These are phyloP conservation scores for Gloeopeniophorella convolvens DNA, from an alignment of 768 basidiomycete genomes.

Conservation along the genomic window DNA sequence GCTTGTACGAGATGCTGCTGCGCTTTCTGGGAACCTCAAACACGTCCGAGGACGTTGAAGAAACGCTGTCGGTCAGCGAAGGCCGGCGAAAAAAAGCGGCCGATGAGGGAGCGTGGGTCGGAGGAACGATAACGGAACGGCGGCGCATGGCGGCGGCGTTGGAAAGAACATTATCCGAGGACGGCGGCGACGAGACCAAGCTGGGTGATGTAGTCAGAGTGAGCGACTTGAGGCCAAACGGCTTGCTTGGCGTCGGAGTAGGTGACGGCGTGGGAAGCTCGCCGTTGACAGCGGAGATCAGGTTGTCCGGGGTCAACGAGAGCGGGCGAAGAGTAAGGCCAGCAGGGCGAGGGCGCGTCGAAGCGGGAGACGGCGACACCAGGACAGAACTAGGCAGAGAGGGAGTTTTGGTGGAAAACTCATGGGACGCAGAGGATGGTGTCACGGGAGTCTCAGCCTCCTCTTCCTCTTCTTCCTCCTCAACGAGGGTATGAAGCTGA, in stretches of 20 bases:
- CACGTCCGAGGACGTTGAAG: slow-evolving; percentile 29
- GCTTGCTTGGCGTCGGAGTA: slow-evolving; percentile 47
- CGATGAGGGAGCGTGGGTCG: slow-evolving; percentile 25
- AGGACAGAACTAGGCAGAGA: slow-evolving; percentile 13
- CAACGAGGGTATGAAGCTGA: slow-evolving; percentile 69
- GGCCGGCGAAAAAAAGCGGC: slow-evolving; percentile 32
- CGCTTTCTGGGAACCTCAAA: slow-evolving; percentile 36
- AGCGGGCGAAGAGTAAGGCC: slow-evolving; percentile 64
- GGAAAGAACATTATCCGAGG: not conserved
- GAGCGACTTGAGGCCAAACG: slow-evolving; percentile 45
- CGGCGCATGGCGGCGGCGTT: slow-evolving; percentile 25
- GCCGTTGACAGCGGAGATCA: slow-evolving; percentile 28
- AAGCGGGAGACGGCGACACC: slow-evolving; percentile 29
- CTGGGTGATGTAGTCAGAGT: slow-evolving; percentile 35
- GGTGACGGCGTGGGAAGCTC: slow-evolving; percentile 32
- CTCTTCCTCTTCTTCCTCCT: slow-evolving; percentile 87
- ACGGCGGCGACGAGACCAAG: slow-evolving; percentile 13
- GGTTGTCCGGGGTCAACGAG: slow-evolving; percentile 54
- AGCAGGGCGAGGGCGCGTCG: slow-evolving; percentile 60
- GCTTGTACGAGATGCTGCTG: slow-evolving; percentile 74
- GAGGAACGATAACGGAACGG: slow-evolving; percentile 30
- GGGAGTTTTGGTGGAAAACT: not conserved
- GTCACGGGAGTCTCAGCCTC: slow-evolving; percentile 34
- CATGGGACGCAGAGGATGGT: slow-evolving; percentile 14
- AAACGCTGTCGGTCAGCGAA: slow-evolving; percentile 25